These are phyloP conservation scores for Lasiosphaeria miniovina DNA, from an alignment of 495 filamentous ascomycete genomes.

Conservation along the genomic window DNA sequence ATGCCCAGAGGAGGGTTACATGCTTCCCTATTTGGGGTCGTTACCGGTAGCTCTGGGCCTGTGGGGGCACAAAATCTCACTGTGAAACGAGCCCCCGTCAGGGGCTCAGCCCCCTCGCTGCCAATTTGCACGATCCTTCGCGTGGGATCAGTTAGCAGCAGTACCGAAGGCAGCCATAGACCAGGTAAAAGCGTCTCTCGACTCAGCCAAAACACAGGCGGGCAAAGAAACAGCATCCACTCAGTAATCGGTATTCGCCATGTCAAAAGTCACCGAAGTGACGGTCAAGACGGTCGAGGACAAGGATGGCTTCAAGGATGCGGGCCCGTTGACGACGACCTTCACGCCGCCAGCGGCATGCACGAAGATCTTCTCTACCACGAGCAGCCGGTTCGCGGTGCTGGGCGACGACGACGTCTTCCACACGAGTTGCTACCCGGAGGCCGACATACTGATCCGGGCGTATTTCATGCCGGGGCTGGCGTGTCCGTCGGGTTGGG, in stretches of 20 bases:
- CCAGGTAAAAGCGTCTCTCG: too few species aligned
- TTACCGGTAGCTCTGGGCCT: too few species aligned
- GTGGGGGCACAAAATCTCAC: too few species aligned
- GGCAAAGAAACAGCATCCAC: too few species aligned
- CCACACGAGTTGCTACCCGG: not conserved
- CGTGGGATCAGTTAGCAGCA: too few species aligned
- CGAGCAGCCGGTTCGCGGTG: not conserved
- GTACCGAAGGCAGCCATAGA: too few species aligned
- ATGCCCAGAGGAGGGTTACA: too few species aligned
- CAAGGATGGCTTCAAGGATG: not conserved
- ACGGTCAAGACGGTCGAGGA: not conserved
- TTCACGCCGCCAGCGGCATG: conserved; percentile 2
- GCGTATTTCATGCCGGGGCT: not conserved
- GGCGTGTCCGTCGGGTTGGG: not conserved
- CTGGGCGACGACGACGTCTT: not conserved
- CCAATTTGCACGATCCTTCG: too few species aligned
- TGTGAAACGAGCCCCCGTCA: too few species aligned
- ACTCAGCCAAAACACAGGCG: too few species aligned
- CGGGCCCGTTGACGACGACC: conserved; percentile 1
- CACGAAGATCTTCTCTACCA: not conserved
- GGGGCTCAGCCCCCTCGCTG: too few species aligned
- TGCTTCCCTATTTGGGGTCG: too few species aligned
- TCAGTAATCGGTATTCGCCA: not conserved
- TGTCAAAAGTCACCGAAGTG: not conserved
- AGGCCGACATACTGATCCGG: not conserved